phyloP scores from a whole-genome alignment of 768 basidiomycete species.

The Amanita thiersii region DNA sequence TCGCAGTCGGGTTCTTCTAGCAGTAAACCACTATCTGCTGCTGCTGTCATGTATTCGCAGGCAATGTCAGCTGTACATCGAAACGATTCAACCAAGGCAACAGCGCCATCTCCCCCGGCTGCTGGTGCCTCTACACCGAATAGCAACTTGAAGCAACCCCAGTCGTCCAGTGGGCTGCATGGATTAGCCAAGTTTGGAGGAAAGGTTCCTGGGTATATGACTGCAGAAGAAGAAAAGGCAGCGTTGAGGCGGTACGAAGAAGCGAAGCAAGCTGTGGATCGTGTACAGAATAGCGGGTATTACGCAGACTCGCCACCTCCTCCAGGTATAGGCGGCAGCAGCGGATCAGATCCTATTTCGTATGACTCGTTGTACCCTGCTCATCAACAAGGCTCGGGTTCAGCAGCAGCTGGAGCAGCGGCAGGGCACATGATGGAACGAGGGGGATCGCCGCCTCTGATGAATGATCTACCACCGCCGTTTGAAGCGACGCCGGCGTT shows the following conservation, averaged over 20 bases:
- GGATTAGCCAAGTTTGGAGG: not conserved
- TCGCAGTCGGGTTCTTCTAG: slow-evolving; percentile 14
- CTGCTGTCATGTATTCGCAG: slow-evolving; percentile 21
- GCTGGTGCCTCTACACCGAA: slow-evolving; percentile 1
- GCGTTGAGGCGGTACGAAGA: slow-evolving; percentile 60
- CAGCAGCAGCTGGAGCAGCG: slow-evolving; percentile 22
- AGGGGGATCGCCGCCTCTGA: slow-evolving; percentile 12
- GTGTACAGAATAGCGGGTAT: slow-evolving; percentile 34
- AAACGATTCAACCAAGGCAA: slow-evolving; percentile 17
- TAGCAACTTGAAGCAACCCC: slow-evolving; percentile 2
- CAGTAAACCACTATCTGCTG: slow-evolving; percentile 16
- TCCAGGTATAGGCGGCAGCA: slow-evolving; percentile 14
- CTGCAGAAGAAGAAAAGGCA: slow-evolving; percentile 72
- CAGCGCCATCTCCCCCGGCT: slow-evolving; percentile 13
- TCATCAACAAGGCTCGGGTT: slow-evolving; percentile 17
- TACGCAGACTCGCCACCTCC: slow-evolving; percentile 13
- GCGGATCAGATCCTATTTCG: slow-evolving; percentile 37
- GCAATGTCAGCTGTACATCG: slow-evolving; percentile 22
- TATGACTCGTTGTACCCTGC: slow-evolving; percentile 57
- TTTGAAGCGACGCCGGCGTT: slow-evolving; percentile 37
- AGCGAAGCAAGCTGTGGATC: slow-evolving; percentile 63
- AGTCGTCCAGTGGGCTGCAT: too few species aligned
- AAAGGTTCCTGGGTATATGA: slow-evolving; percentile 39
- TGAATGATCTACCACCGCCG: slow-evolving; percentile 41
- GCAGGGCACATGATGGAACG: slow-evolving; percentile 6